Evolutionary conservation across 768 basidiomycete species (phyloP).

Genomic region (Mycena haematopus): DNA sequence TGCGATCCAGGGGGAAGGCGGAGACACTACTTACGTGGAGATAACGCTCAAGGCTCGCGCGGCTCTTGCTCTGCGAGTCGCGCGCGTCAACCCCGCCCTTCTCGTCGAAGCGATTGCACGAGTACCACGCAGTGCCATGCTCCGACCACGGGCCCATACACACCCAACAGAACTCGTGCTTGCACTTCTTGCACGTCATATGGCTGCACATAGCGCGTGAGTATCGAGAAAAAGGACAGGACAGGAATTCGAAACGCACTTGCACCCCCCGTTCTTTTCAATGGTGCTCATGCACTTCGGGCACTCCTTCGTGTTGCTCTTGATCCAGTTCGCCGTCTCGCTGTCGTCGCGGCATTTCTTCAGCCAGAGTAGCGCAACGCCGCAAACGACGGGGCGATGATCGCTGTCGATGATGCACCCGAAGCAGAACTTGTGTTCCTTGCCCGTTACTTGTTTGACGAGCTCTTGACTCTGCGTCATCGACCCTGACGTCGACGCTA

Average conservation of each 20-base stretch:
- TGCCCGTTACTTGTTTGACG: conserved; percentile 39
- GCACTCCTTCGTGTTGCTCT: conserved; percentile 99
- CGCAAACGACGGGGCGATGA: conserved; percentile 91
- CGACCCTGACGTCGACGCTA: conserved; percentile 41
- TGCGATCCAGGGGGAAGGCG: neutral
- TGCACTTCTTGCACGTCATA: conserved; percentile 99
- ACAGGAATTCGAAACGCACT: conserved; percentile 62
- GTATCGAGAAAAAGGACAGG: conserved; percentile 16
- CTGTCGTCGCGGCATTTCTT: conserved; percentile 98
- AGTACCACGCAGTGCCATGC: conserved; percentile 97
- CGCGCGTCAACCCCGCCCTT: conserved; percentile 87
- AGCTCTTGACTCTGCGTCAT: conserved; percentile 41
- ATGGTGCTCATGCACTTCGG: conserved; percentile 95
- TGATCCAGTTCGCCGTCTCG: conserved; percentile 99
- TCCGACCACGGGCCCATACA: conserved; percentile 99
- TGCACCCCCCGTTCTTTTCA: conserved; percentile 99
- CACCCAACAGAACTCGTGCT: conserved; percentile 98
- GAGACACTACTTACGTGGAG: conserved; percentile 74
- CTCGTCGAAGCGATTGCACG: conserved; percentile 97
- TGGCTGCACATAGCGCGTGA: conserved; percentile 61
- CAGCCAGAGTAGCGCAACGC: conserved; percentile 90
- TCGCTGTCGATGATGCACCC: conserved; percentile 89
- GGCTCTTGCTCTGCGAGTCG: conserved; percentile 88
- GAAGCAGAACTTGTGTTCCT: conserved; percentile 89
- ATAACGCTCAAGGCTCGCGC: conserved; percentile 93